Conservation (phyloP, 2,329 filamentous ascomycete genomes). For the Nemania sp. region DNA sequence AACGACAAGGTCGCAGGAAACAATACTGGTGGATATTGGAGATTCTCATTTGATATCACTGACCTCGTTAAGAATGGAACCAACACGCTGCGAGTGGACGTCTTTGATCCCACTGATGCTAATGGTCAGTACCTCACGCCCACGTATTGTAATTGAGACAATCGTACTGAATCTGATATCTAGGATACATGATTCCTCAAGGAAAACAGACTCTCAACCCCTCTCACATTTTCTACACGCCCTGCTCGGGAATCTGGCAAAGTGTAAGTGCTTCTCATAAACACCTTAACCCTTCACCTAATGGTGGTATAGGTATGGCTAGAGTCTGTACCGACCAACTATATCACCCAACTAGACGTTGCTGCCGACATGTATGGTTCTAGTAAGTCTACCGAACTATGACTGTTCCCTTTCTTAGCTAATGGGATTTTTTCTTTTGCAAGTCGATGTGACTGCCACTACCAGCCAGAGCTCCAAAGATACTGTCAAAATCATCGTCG, state of each 20-base stretch:
- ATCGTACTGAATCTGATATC: conserved; percentile 6
- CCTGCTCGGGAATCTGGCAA: conserved; percentile 81
- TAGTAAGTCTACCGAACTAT: conserved; percentile 52
- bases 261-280: conserved; percentile 39
- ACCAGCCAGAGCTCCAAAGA: conserved; percentile 46
- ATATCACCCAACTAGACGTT: conserved; percentile 71
- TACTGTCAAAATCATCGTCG: conserved; percentile 53
- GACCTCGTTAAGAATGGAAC: conserved; percentile 56
- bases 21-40: conserved; percentile 71
- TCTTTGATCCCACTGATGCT: conserved; percentile 74
- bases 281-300: conserved; percentile 20
- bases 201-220: conserved; percentile 72
- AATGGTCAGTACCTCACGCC: conserved; percentile 34
- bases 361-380: conserved; percentile 67
- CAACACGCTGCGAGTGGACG: conserved; percentile 73
- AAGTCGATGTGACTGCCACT: conserved; percentile 68
- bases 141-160: not conserved
- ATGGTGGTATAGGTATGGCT: conserved; percentile 71
- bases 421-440: not conserved
- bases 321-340: conserved; percentile 67
- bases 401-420: conserved; percentile 11
- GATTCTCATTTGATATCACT: conserved; percentile 71
- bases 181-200: conserved; percentile 67
- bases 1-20: conserved; percentile 65
- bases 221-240: conserved; percentile 72